phyloP scores from a whole-genome alignment of 768 basidiomycete species.

The Phanerodontia chrysosporium region DNA sequence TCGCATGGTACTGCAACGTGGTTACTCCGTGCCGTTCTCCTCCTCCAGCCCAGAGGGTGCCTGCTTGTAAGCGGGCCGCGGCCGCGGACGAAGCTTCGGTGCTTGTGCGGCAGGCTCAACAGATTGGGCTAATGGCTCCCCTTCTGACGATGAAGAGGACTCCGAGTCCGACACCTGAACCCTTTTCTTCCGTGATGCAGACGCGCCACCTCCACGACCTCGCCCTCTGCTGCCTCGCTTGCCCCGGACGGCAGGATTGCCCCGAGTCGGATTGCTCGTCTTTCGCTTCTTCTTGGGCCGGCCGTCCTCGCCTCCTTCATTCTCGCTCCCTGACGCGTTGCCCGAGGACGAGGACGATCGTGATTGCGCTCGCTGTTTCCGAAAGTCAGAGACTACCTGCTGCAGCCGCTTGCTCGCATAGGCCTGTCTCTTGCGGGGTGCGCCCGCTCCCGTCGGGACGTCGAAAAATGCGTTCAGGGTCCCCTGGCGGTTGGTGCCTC shows the following conservation, averaged over 20 bases:
- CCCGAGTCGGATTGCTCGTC: slow-evolving; percentile 10
- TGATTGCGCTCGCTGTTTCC: slow-evolving; percentile 40
- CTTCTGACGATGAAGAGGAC: not conserved
- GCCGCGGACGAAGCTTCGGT: not conserved
- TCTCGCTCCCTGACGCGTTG: slow-evolving; percentile 15
- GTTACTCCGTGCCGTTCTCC: not conserved
- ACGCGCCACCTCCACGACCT: not conserved
- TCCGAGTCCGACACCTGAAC: not conserved
- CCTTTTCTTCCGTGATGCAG: slow-evolving; percentile 13
- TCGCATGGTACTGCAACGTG: not conserved
- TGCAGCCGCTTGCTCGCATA: slow-evolving; percentile 87
- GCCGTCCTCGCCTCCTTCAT: slow-evolving; percentile 23
- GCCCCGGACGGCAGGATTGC: not conserved
- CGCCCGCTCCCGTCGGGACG: slow-evolving; percentile 62
- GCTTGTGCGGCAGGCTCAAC: not conserved
- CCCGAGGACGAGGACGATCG: not conserved
- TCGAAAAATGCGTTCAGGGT: slow-evolving; percentile 76
- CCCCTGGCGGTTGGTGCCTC: slow-evolving; percentile 59
- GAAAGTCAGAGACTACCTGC: slow-evolving; percentile 78
- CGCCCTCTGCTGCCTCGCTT: slow-evolving; percentile 5
- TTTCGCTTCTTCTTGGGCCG: slow-evolving; percentile 31
- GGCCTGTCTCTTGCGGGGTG: slow-evolving; percentile 75
- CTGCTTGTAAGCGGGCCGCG: slow-evolving; percentile 1
- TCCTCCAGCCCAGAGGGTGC: not conserved
- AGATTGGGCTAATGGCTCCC: not conserved